Evolutionary conservation across 495 filamentous ascomycete genomes (phyloP), one percentile per base, ranked within the genome.

Genomic region (Penicillium paxilli): DNA sequence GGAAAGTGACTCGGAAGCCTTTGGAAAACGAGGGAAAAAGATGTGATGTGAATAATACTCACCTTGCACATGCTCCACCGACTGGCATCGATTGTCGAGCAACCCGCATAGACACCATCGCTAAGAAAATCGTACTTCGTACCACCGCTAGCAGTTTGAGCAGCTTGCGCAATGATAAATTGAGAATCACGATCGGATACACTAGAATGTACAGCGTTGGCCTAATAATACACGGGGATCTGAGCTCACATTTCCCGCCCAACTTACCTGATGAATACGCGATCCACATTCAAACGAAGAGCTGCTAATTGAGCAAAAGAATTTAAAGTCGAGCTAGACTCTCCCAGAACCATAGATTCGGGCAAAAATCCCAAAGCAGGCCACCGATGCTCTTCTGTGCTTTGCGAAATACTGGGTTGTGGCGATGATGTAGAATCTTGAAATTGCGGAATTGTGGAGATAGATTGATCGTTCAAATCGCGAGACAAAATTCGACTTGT

Each of bases 151-250:
- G 75, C 52, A 3, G 70, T 75, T 50, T 75, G 77, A 3, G 78
- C 76, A 21, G 74, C 67, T 57, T 86, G 81, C 3, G 82, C 82
- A 25, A 85, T 64, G 32, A 83, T 80, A 44, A 80, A 83, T 60
- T 85, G 80, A 17, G 76, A 71, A 3, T 80, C 71, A 19, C 76
- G 72, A 54, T 84, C 85, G 45, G 86, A 80, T 17, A 90, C 74
- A 30, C 82, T 73, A 40, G 1, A 5, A 21, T 22, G 30, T 30
- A 1, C 17, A 38, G 11, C 60, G 48, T 19, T 28, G 17, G 35
- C 17, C 14, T 9, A 38, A 14, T 20, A 12, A 24, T 30, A 16
- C 14, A 12, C 20, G n/a, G 14, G 7, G 11, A 20, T 22, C 32
- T 35, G 44, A 23, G 25, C 44, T 26, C 22, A 30, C 21, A 11